Conservation (phyloP, 345 rosid genomes). For the Populus deltoides region DNA sequence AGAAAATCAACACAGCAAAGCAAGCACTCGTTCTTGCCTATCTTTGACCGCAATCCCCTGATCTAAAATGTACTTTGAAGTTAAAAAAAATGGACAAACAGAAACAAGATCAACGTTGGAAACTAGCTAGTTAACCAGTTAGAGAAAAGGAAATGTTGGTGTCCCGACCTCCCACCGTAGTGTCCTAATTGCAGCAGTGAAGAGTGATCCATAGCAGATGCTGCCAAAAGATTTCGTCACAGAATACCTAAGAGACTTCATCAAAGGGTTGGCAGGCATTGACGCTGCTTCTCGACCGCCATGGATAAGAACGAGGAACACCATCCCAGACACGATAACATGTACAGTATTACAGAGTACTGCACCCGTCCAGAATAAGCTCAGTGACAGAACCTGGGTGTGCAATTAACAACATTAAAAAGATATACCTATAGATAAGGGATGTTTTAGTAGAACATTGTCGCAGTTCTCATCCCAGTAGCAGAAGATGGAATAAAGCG, state of each 20-base stretch:
- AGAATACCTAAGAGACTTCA: constrained; percentile 67
- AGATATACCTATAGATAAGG: constrained; percentile 5
- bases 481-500: constrained; percentile 27
- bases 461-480: constrained; percentile 26
- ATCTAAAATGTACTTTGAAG: constrained; percentile 44
- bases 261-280: constrained; percentile 72
- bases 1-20: constrained; percentile 92
- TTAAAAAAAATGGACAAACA: constrained; percentile 11
- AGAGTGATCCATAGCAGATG: constrained; percentile 95
- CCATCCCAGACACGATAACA: constrained; percentile 93
- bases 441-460: constrained; percentile 15
- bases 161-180: constrained; percentile 87
- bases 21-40: constrained; percentile 89
- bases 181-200: constrained; percentile 93
- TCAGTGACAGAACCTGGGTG: constrained; percentile 78
- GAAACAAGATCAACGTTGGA: constrained; percentile 2
- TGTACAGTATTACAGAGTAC: constrained; percentile 90
- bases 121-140: constrained; percentile 2
- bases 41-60: constrained; percentile 92
- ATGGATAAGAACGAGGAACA: constrained; percentile 83
- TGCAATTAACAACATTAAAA: constrained; percentile 21
- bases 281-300: constrained; percentile 71
- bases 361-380: constrained; percentile 98
- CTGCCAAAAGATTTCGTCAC: constrained; percentile 93
- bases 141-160: constrained; percentile 6